A percentile compares a stretch with the other conserved stretches of the same genome.
These are phyloP conservation scores for Polygonum maritimum DNA, from an alignment of 148 eudicot species.

Conservation along the genomic window DNA sequence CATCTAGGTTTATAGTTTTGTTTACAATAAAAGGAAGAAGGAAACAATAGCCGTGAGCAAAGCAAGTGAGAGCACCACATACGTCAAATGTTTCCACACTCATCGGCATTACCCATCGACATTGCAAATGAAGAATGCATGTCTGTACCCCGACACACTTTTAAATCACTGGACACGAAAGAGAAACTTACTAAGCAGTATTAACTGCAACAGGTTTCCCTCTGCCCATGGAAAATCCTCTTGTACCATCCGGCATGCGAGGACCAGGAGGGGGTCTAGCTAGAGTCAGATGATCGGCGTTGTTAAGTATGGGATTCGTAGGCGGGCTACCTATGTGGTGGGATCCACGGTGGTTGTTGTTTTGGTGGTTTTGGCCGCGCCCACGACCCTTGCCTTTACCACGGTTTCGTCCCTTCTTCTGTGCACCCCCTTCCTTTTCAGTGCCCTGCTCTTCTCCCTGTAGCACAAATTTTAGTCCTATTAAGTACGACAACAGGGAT, in stretches of 20 bases:
- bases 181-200: slow-evolving; percentile 3
- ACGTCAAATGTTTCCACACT: background rate
- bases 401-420: slow-evolving; percentile 58
- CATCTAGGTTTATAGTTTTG: slow-evolving; percentile 6
- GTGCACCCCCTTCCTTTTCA: slow-evolving; percentile 39
- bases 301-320: slow-evolving; percentile 17
- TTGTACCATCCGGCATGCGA: slow-evolving; percentile 98
- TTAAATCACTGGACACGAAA: background rate
- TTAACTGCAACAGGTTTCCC: slow-evolving; percentile 64
- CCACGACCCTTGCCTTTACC: slow-evolving; percentile 64
- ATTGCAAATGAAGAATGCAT: background rate
- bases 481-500: too few relatives aligned
- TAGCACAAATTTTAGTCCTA: background rate
- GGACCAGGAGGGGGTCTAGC: slow-evolving; percentile 80
- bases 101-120: background rate
- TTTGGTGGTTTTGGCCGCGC: slow-evolving; percentile 38
- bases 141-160: background rate
- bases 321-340: slow-evolving; percentile 37
- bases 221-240: slow-evolving; percentile 93
- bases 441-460: slow-evolving; percentile 56
- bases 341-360: slow-evolving; percentile 33
- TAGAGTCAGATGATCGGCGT: slow-evolving; percentile 33
- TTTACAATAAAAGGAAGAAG: background rate
- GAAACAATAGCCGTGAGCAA: background rate
- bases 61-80: background rate